Base-by-base conservation (phyloP, 805 yeast species). In the Ogataea pilisensis region DNA sequence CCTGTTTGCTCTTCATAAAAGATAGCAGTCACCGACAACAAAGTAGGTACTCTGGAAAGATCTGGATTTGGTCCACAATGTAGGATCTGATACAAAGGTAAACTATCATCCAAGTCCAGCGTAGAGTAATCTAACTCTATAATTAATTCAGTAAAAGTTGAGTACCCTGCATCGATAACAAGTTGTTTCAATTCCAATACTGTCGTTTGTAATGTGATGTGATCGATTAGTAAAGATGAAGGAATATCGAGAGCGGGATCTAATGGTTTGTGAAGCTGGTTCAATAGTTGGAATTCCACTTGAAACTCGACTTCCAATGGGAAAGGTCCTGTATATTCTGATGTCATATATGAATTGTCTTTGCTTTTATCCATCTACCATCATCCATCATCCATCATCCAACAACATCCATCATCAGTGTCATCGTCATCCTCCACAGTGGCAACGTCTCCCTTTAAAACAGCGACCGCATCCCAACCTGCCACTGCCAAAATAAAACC, bases 1-100 rank as follows among this genome's bases (percentile, higher is more conserved):
- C n/a, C n/a, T n/a, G n/a, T n/a, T n/a, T n/a, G n/a, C n/a, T n/a
- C n/a, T n/a, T n/a, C n/a, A n/a, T n/a, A n/a, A n/a, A 7, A 22
- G 11, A 36, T 29, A 18, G 20, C 33, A 8, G 12, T n/a, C 16
- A 49, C 43, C 2, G 49, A 42, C 8, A 53, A 39, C 18, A 47
- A 45, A 1, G 54, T 50, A 4, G 57, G 55, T 7, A 51, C 51
- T 36, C 47, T 46, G 21, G 44, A 51, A 20, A 30, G 32, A 6
- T 29, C 30, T 12, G 41, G 39, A n/a, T 46, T 40, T 7, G 52
- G 34, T 2, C 48, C 54, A 33, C 49, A 37, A 7, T 40, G 41
- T n/a, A 53, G 36, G 3, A 53, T 31, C 14, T 45, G 46, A 27
- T 49, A 45, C 21, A 53, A 31, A 4, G 55, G 51, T 6, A 46